Conservation (phyloP, 441 rosid genomes). For the Theobroma grandiflorum region DNA sequence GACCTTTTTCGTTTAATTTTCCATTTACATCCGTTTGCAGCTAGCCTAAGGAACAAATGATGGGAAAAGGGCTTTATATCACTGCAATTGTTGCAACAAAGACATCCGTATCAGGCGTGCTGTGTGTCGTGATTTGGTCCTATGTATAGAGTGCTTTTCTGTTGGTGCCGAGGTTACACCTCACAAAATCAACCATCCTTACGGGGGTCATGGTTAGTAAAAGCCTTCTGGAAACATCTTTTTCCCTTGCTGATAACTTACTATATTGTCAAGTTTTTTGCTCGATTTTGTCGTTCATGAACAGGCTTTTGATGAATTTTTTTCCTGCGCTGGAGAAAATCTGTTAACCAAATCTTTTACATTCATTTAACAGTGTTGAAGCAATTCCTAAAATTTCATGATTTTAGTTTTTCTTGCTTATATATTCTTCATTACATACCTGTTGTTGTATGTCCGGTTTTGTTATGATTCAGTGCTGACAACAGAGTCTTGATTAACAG, state of each 20-base stretch:
- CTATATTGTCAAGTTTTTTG: slow-evolving; percentile 1
- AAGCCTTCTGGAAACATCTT: neutral
- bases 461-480: slow-evolving; percentile 2
- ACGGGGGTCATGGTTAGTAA: slow-evolving; percentile 84
- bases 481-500: slow-evolving; percentile 47
- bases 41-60: slow-evolving; percentile 78
- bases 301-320: neutral
- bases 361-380: slow-evolving; percentile 7
- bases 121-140: slow-evolving; percentile 89
- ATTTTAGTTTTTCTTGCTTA: slow-evolving; percentile 10
- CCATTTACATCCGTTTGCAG: slow-evolving; percentile 18
- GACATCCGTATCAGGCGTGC: slow-evolving; percentile 93
- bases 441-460: neutral
- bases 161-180: slow-evolving; percentile 92
- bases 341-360: neutral
- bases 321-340: slow-evolving; percentile 1
- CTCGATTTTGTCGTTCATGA: neutral
- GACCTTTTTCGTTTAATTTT: neutral
- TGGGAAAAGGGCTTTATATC: slow-evolving; percentile 81
- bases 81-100: slow-evolving; percentile 97
- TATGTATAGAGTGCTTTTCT: slow-evolving; percentile 92
- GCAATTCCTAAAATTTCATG: neutral
- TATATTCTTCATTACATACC: neutral
- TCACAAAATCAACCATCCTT: slow-evolving; percentile 80
- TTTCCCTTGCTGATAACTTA: neutral